A percentile compares a stretch with the other conserved stretches of the same genome.
phyloP scores from a whole-genome alignment of 495 filamentous ascomycete species.

The Aspergillus steynii region DNA sequence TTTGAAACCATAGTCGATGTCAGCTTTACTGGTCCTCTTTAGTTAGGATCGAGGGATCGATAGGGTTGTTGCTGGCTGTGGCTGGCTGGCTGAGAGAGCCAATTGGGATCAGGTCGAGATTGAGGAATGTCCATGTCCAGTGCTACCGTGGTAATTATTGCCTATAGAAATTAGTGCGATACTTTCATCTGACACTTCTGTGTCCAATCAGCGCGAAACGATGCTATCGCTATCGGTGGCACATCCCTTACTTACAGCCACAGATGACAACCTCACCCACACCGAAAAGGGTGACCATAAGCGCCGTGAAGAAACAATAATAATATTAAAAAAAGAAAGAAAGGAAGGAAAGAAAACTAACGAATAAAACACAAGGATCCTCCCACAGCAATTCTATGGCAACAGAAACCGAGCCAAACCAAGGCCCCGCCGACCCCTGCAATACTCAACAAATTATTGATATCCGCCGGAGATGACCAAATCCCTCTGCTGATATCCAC shows the following conservation, averaged over 20 bases:
- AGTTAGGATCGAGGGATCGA: neutral
- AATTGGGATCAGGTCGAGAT: neutral
- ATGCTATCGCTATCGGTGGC: too few species aligned
- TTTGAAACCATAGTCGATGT: neutral
- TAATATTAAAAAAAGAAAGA: neutral
- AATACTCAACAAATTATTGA: neutral
- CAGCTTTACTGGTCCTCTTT: neutral
- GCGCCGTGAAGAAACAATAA: neutral
- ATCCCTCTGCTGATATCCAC: neutral
- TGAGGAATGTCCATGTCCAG: neutral
- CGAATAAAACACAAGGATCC: neutral
- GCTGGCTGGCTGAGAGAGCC: neutral
- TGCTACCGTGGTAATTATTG: neutral
- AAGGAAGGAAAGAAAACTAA: neutral
- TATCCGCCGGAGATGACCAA: neutral
- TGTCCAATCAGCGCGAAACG: neutral
- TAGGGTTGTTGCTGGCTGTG: neutral
- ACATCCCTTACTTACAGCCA: neutral
- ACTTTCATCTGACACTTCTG: neutral
- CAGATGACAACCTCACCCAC: neutral
- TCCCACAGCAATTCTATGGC: neutral
- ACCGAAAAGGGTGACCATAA: neutral
- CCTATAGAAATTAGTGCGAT: too few species aligned
- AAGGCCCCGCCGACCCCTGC: neutral
- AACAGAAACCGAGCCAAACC: neutral